Conservation (phyloP, 495 filamentous ascomycete species). For the Daldinia vernicosa region DNA sequence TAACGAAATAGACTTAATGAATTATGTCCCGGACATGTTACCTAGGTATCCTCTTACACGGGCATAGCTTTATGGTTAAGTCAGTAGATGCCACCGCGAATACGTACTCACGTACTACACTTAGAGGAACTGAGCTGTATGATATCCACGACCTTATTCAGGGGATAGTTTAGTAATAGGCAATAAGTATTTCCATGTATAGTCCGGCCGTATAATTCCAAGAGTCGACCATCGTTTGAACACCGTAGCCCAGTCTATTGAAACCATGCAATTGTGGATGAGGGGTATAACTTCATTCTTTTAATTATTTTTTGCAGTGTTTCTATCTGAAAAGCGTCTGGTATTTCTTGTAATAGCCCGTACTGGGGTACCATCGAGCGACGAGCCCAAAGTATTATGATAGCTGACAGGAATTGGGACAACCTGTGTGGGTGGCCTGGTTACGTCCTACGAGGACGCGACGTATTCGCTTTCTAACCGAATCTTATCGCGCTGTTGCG, state of each 20-base stretch:
- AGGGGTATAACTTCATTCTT: neutral
- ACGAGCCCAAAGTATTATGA: neutral
- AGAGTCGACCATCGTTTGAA: neutral
- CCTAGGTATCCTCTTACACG: neutral
- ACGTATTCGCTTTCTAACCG: slow-evolving; percentile 53
- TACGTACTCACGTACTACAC: neutral
- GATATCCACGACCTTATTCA: neutral
- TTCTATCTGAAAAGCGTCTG: neutral
- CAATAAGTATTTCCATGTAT: neutral
- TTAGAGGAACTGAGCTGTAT: neutral
- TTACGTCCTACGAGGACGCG: slow-evolving; percentile 11
- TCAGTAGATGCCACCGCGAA: neutral
- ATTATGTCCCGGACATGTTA: neutral
- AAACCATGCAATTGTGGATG: neutral
- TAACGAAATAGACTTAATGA: neutral
- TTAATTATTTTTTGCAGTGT: neutral
- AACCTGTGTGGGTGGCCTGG: neutral
- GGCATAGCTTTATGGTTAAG: neutral
- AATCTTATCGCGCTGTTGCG: slow-evolving; percentile 70
- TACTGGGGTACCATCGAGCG: neutral
- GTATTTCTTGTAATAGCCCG: neutral
- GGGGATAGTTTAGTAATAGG: neutral
- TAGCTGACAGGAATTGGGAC: neutral
- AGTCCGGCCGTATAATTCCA: neutral
- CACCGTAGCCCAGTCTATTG: neutral